Evolutionary conservation across 2,329 filamentous ascomycete genomes (phyloP), one percentile per base, ranked within the genome.

Genomic region (Fusarium euwallaceae): DNA sequence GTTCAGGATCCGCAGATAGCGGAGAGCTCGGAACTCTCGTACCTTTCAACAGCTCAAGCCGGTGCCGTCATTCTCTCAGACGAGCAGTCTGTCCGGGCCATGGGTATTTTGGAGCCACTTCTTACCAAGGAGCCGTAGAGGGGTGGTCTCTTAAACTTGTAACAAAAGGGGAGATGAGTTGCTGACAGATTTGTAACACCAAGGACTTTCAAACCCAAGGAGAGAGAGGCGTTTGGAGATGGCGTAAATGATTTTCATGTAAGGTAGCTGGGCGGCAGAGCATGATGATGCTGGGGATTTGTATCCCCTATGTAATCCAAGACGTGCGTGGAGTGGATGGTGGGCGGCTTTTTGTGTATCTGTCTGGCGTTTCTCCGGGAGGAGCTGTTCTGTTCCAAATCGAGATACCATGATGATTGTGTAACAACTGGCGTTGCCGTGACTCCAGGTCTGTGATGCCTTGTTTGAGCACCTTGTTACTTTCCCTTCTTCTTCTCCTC

Each of bases 31-130:
- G 95, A 98, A 81, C 92, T 98, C 83, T 96, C 93, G 67, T 98
- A 98, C 82, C 86, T 98, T 72, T 97, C 93, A 70, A 98, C 96
- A 0, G 95, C 95, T 6, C 90, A 93, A 48, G 95, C 95, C 0
- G 96, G 96, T 2, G 95, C 95, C 6, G 96, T 98, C 11, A 95
- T 98, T 79, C 89, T 98, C 43, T 90, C 92, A 5, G 89, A 92
- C 72, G 90, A 93, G 76, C 93, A 96, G 80, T 87, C 95, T 53
- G 86, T 88, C n/a, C 89, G 90, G 67, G 95, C 94, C 0, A 85
- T 98, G 76, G 88, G 89, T 56, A 94, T 94, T 7, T 82, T 98
- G 79, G 86, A 83, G 69, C 87, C 70, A 51, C 80, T 69, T 56
- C 11, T 29, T 34, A 27, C 16, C 53, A 32, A 53, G 27, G 48